Base-by-base conservation (phyloP, 2,329 filamentous ascomycete species). In the Elsinoe arachidis region DNA sequence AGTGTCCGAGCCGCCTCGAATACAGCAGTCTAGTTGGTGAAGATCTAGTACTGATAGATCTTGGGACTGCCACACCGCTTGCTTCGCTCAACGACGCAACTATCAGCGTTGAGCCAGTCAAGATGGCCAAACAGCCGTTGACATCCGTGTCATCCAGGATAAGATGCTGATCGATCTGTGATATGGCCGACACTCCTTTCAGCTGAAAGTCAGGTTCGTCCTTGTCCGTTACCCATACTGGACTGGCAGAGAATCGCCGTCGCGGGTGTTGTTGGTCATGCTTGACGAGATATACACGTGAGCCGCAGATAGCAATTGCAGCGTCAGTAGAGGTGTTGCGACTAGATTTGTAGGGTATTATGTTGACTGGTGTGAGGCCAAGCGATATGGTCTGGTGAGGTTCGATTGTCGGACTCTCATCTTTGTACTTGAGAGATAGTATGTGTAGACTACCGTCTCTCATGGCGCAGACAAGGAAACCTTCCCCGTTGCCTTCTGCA, bases 21-120 rank as follows among this genome's bases (percentile, higher is more conserved):
- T 56, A 56, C 19, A 56, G n/a, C 6, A 56, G 2, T 17, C 54
- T 23, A 7, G 41, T 30, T 11, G 54, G 54, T 10, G 33, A 56
- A 1, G 26, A 30, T 7, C 17, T 21, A 12, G 37, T 26, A 11
- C 9, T 4, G 5, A 56, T 21, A 5, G 54, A 47, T 49, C 54
- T 10, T 19, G 54, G 54, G 2, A 56, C n/a, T 12, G 41, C 39
- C 6, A 30, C 4, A 9, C 43, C 41, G 26, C 33, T 37, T n/a
- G 26, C 5, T 4, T 35, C 33, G 38, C 49, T n/a, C 9, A 56
- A 11, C 2, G 19, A 15, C 21, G 33, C 41, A 49, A 78, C 73
- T 38, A 74, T 77, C 43, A 79, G 73, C 9, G 80, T 11, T 11
- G 30, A 19, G 11, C 57, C 52, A n/a, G 38, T 46, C 9, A 55